Evolutionary conservation across 805 yeast genomes (phyloP), one percentile per base, ranked within the genome.

Genomic region (Pichia membranifaciens): DNA sequence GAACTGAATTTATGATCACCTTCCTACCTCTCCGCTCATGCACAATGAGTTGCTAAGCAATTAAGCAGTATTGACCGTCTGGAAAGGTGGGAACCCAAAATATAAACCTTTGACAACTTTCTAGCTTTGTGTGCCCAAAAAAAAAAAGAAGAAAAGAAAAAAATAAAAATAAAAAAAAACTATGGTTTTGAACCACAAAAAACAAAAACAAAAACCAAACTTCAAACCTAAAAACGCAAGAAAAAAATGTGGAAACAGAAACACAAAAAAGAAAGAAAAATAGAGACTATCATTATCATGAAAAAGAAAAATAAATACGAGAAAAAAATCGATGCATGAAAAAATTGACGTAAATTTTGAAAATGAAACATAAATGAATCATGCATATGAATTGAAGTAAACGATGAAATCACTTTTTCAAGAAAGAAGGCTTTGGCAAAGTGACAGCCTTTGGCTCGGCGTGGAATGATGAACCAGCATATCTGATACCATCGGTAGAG

Each of bases 391-490:
- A 20, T n/a, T 31, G n/a, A 38, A 18, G 21, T 6, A 16, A 25
- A 29, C 3, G 23, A 20, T 38, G 22, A 5, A 13, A 25, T 29
- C 32, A 42, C n/a, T 44, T 18, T 35, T 25, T 38, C 46, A 64
- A 44, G 54, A 76, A 76, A 6, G 79, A 69, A 9, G 82, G 82
- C 53, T 75, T 76, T 16, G 82, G 82, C 51, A 76, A 69, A 15
- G 76, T 72, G 48, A 75, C 62, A 4, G 81, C 80, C 31, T 76
- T 75, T 1, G 82, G 82, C 21, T 79, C 75, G 29, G 77, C 72
- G 57, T 74, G 78, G 57, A 76, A 76, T 33, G 81, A 73, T 33
- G 80, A 72, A 28, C 82, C 82, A 45, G 82, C 82, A 59, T 75
- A 76, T 44, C 70, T 59, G 20, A 55, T 54, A 25, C 52, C 40